Evolutionary conservation across 2,329 filamentous ascomycete species (phyloP).

Genomic region (Pseudocercospora ulei): DNA sequence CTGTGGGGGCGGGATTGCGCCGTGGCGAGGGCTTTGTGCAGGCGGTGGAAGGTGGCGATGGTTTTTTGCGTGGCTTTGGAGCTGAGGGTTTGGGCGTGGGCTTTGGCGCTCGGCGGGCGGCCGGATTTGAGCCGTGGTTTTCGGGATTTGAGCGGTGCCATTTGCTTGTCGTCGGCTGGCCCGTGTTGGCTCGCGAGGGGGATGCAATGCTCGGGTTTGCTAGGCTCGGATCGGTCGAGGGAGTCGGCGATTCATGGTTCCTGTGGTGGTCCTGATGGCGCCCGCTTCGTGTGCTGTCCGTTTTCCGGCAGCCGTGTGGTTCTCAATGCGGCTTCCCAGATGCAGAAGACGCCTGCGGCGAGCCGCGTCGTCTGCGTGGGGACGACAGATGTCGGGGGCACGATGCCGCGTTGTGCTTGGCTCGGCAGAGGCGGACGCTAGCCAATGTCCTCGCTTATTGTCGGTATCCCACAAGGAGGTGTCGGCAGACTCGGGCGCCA

Average conservation of each 20-base stretch:
- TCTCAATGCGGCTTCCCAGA: too few species aligned
- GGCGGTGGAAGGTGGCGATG: constrained; percentile 51
- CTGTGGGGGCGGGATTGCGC: constrained; percentile 40
- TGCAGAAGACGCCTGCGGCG: too few species aligned
- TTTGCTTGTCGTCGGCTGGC: background rate
- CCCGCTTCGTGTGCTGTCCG: too few species aligned
- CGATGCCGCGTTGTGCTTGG: background rate
- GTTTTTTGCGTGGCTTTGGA: constrained; percentile 50
- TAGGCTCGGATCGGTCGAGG: too few species aligned
- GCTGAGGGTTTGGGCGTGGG: constrained; percentile 39
- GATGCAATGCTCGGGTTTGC: too few species aligned
- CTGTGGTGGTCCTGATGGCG: background rate
- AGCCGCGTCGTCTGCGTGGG: too few species aligned
- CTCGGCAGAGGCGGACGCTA: background rate
- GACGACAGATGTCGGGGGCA: background rate
- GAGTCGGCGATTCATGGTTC: background rate
- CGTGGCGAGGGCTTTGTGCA: constrained; percentile 48
- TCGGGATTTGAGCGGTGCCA: constrained; percentile 4
- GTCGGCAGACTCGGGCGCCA: background rate
- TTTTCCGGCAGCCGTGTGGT: too few species aligned
- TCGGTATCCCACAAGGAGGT: background rate
- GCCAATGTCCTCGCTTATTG: background rate
- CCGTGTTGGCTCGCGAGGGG: too few species aligned
- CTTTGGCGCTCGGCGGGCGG: constrained; percentile 39
- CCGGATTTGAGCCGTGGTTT: constrained; percentile 27